Conservation (phyloP, 371 early-diverging fungal species). For the Funneliformis caledonium region DNA sequence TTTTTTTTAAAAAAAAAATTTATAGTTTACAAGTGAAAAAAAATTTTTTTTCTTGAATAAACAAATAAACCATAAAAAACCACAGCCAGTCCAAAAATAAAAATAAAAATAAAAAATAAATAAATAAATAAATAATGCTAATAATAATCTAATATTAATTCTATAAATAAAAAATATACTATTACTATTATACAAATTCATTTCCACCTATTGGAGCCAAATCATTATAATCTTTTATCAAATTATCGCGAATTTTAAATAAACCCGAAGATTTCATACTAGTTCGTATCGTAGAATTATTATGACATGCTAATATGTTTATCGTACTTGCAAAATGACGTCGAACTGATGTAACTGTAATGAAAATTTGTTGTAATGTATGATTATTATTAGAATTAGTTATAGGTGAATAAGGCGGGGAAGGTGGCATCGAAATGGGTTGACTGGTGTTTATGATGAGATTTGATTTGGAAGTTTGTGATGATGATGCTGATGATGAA, state of each 20-base stretch:
- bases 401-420: neutral
- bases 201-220: constrained; percentile 22
- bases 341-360: constrained; percentile 47
- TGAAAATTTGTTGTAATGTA: constrained; percentile 29
- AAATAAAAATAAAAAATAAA: too few species aligned
- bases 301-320: constrained; percentile 51
- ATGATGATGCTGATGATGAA: neutral
- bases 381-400: neutral
- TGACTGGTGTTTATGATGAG: neutral
- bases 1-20: too few species aligned
- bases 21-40: too few species aligned
- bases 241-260: constrained; percentile 51
- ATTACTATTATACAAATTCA: constrained; percentile 12
- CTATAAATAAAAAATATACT: neutral
- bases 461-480: neutral
- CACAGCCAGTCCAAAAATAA: too few species aligned
- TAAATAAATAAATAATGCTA: too few species aligned
- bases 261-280: constrained; percentile 52
- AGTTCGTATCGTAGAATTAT: constrained; percentile 48
- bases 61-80: too few species aligned
- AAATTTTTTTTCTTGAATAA: too few species aligned
- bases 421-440: neutral
- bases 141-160: too few species aligned
- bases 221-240: constrained; percentile 43
- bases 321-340: constrained; percentile 50